A percentile compares a stretch with the other conserved stretches of the same genome.
Evolutionary conservation across 1,139 yeast genomes (phyloP).

Genomic region (Nakaseomyces nivariensis): DNA sequence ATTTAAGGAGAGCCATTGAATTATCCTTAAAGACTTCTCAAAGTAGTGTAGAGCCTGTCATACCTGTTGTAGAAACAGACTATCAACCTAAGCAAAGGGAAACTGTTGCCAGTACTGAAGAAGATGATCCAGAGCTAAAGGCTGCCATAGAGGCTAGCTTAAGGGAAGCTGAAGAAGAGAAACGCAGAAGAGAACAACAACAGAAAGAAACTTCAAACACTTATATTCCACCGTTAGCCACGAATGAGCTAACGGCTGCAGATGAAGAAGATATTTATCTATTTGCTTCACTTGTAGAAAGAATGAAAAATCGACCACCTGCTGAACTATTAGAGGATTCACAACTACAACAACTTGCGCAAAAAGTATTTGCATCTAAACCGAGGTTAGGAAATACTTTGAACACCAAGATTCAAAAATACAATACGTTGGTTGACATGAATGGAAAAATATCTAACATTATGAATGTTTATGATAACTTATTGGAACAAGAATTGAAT

Average conservation of each 20-base stretch:
- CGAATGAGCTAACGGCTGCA: conserved; percentile 59
- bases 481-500: conserved; percentile 53
- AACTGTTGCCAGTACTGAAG: conserved; percentile 29
- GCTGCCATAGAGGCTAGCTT: conserved; percentile 95
- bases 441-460: conserved; percentile 77
- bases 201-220: conserved; percentile 16
- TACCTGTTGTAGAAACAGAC: conserved; percentile 14
- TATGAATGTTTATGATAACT: conserved; percentile 65
- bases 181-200: conserved; percentile 16
- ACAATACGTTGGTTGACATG: conserved; percentile 65
- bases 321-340: conserved; percentile 53
- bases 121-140: conserved; percentile 81
- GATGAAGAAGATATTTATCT: conserved; percentile 72
- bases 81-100: conserved; percentile 6
- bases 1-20: conserved; percentile 67
- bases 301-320: conserved; percentile 40
- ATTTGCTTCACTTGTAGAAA: conserved; percentile 58
- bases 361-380: conserved; percentile 52
- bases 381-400: conserved; percentile 68
- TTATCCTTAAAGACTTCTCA: conserved; percentile 57
- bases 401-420: conserved; percentile 51
- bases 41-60: conserved; percentile 19
- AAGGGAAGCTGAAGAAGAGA: conserved; percentile 49
- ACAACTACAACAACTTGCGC: conserved; percentile 53
- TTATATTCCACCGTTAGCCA: conserved; percentile 11